Percentiles rank a stretch among this genome's conserved stretches.
Conservation (phyloP, 192 early-diverging fungal genomes). For the Coemansia sp. region DNA sequence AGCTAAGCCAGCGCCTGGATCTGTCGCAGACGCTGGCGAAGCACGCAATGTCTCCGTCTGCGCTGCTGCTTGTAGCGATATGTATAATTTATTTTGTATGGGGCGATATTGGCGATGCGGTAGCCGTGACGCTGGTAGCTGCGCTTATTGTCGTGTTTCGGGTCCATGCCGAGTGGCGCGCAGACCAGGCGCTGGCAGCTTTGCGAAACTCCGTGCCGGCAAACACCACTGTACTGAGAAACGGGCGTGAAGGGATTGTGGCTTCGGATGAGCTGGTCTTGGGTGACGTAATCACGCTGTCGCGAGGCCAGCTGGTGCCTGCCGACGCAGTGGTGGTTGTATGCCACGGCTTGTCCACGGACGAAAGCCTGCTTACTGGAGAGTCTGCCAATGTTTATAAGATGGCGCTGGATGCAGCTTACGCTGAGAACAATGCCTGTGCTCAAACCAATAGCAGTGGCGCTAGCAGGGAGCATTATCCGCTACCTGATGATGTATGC, state of each 20-base stretch:
- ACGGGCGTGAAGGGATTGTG: conserved; percentile 30
- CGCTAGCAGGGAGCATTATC: conserved; percentile 3
- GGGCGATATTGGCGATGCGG: conserved; percentile 36
- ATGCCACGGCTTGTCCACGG: conserved; percentile 65
- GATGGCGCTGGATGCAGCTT: conserved; percentile 7
- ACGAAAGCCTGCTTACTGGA: conserved; percentile 92
- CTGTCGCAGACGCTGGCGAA: conserved; percentile 11
- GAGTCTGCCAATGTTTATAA: conserved; percentile 59
- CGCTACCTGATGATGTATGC: not conserved
- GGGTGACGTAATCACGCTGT: conserved; percentile 78
- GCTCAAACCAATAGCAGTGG: conserved; percentile 1
- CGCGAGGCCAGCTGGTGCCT: conserved; percentile 87
- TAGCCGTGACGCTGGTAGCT: conserved; percentile 28
- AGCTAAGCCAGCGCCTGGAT: conserved; percentile 14
- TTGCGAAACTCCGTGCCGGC: conserved; percentile 35
- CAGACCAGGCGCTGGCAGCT: conserved; percentile 19
- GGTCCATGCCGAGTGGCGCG: conserved; percentile 32
- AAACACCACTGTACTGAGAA: conserved; percentile 37
- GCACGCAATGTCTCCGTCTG: conserved; percentile 31
- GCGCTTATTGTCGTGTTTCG: conserved; percentile 16
- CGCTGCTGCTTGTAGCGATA: conserved; percentile 27
- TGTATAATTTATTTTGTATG: conserved; percentile 40
- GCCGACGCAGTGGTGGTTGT: conserved; percentile 80
- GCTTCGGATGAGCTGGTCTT: conserved; percentile 23
- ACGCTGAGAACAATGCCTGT: conserved; percentile 1